Percentiles rank a stretch among this genome's conserved stretches.
These are phyloP conservation scores for Neonectria magnoliae DNA, from an alignment of 2,329 filamentous ascomycete genomes.

Conservation along the genomic window DNA sequence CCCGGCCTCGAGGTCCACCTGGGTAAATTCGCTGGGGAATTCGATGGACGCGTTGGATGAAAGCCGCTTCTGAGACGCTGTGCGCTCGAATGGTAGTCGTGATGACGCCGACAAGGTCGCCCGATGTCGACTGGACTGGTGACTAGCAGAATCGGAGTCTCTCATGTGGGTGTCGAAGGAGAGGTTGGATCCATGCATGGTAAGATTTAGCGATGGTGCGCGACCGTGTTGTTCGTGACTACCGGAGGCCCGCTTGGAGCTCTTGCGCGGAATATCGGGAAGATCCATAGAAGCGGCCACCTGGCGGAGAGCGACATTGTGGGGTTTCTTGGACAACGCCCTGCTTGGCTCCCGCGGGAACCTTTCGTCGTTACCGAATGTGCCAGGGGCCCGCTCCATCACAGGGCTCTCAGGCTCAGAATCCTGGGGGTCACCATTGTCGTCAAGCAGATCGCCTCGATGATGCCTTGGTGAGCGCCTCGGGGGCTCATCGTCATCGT, in stretches of 20 bases:
- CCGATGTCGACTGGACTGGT: constrained; percentile 35
- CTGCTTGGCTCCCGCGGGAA: constrained; percentile 35
- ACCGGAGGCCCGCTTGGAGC: constrained; percentile 71
- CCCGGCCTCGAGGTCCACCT: constrained; percentile 50
- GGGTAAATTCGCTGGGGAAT: constrained; percentile 57
- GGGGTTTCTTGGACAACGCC: constrained; percentile 34
- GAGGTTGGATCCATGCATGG: constrained; percentile 37
- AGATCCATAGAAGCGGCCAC: constrained; percentile 49
- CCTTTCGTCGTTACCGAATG: constrained; percentile 54
- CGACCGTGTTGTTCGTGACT: constrained; percentile 40
- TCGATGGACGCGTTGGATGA: constrained; percentile 63
- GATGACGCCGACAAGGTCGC: constrained; percentile 40
- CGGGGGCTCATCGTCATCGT: constrained; percentile 60
- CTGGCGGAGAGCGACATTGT: constrained; percentile 30
- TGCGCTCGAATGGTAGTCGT: constrained; percentile 66
- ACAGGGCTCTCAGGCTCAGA: constrained; percentile 54
- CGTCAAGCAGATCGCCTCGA: constrained; percentile 54
- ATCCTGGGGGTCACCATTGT: constrained; percentile 57
- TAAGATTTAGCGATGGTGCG: constrained; percentile 50
- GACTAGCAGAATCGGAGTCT: constrained; percentile 35
- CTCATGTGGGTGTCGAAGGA: constrained; percentile 33
- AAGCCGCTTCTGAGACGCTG: constrained; percentile 61
- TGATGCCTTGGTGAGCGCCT: constrained; percentile 42
- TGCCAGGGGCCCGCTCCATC: constrained; percentile 41
- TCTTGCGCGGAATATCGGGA: constrained; percentile 75